phyloP scores from a whole-genome alignment of 2,329 filamentous ascomycete species.

The Aspergillus chevalieri region DNA sequence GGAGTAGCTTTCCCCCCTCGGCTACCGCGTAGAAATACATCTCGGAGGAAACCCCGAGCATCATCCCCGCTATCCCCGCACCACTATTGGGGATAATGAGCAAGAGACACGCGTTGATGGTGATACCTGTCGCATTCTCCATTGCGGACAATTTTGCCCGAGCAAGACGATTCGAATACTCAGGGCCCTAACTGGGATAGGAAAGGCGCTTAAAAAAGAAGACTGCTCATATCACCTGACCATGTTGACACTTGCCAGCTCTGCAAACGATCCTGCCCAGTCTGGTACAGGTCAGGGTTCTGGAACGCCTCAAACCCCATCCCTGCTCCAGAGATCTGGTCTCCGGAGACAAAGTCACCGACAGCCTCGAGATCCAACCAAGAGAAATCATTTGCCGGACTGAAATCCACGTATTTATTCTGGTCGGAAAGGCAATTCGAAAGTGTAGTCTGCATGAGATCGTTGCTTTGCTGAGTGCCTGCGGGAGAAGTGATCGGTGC shows the following conservation, averaged over 20 bases:
- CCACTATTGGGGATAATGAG: slow-evolving; percentile 2
- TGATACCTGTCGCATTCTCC: not conserved
- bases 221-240: slow-evolving; percentile 35
- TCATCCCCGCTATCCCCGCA: slow-evolving; percentile 18
- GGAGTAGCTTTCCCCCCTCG: not conserved
- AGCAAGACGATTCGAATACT: too few species aligned
- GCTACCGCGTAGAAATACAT: slow-evolving; percentile 4
- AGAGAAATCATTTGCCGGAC: slow-evolving; percentile 53
- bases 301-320: slow-evolving; percentile 32
- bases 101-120: not conserved
- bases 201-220: slow-evolving; percentile 23
- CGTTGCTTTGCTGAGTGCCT: slow-evolving; percentile 25
- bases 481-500: slow-evolving; percentile 20
- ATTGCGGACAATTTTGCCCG: too few species aligned
- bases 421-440: slow-evolving; percentile 30
- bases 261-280: slow-evolving; percentile 26
- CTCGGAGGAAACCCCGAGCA: slow-evolving; percentile 21
- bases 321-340: slow-evolving; percentile 31
- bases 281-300: slow-evolving; percentile 25
- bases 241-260: slow-evolving; percentile 36
- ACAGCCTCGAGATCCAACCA: slow-evolving; percentile 58
- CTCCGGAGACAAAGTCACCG: slow-evolving; percentile 50
- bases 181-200: too few species aligned
- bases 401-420: slow-evolving; percentile 32
- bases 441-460: slow-evolving; percentile 26